Evolutionary conservation across 2,329 filamentous ascomycete genomes (phyloP), one percentile per base, ranked within the genome.

Genomic region (Calonectria hawksworthii): DNA sequence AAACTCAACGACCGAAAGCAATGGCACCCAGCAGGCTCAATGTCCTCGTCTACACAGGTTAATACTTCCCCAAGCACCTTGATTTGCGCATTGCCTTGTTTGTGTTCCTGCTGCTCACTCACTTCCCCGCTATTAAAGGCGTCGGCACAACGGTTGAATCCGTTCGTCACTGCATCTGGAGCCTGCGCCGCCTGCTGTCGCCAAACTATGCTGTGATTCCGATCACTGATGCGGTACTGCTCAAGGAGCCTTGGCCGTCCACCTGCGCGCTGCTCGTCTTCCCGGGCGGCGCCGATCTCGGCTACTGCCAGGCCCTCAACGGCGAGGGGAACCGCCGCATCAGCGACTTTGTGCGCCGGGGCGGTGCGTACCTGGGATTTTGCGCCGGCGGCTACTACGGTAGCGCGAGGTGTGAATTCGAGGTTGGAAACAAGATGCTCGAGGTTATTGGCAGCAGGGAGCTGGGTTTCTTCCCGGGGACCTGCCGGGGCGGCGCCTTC

Each of bases 371-470:
- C 82, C 90, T 99, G 2, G 97, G 97, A 0, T 93, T 99, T 80
- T 99, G 97, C 83, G 97, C 97, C 2, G 97, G 97, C 7, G 97
- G 94, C 14, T 99, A 99, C 86, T 99, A 98, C 81, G 97, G 94
- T 28, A 93, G 90, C 78, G 88, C 89, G 50, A 90, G 89, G 76
- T 98, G 96, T 83, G 97, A 99, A 84, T 99, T 99, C 77, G 96
- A 99, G 86, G 93, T 97, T 16, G 95, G 96, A 3, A 92, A 97
- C 69, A 80, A 79, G 38, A 89, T 90, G 2, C 90, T 99, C 86
- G 95, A 98, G 82, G 96, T 99, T 4, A 87, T 98, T 34, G 97
- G 97, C 0, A 90, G 93, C 59, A 90, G 97, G 50, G 97, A 99
- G 83, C 88, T 99, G 66, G 93, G 87, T 0, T 98, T 99, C 87